Conservation (phyloP, 192 early-diverging fungal species). For the Rhizophagus clarus region DNA sequence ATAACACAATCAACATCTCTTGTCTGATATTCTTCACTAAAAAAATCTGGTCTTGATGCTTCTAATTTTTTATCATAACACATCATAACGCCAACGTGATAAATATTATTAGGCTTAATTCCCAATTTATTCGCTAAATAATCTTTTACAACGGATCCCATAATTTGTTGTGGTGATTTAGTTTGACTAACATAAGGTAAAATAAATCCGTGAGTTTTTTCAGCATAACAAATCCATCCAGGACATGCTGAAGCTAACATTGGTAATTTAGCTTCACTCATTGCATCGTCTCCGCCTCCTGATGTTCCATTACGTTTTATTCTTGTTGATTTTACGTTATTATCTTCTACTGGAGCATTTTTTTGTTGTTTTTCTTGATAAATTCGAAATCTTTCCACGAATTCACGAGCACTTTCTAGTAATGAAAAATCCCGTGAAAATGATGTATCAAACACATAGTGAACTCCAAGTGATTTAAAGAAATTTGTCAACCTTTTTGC, state of each 20-base stretch:
- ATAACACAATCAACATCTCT: constrained; percentile 97
- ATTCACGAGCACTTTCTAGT: constrained; percentile 83
- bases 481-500: constrained; percentile 72
- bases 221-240: constrained; percentile 99
- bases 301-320: constrained; percentile 39
- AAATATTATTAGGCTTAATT: constrained; percentile 72
- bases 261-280: constrained; percentile 41
- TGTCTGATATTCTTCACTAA: constrained; percentile 74
- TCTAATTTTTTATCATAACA: constrained; percentile 99
- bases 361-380: constrained; percentile 38
- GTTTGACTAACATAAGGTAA: constrained; percentile 87
- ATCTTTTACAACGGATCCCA: constrained; percentile 88
- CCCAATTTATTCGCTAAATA: constrained; percentile 70
- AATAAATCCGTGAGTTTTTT: constrained; percentile 93
- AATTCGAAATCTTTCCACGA: constrained; percentile 74
- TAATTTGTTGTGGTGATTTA: constrained; percentile 97
- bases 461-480: constrained; percentile 80
- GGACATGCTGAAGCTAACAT: constrained; percentile 66
- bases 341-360: constrained; percentile 33
- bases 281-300: constrained; percentile 29
- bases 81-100: constrained; percentile 95
- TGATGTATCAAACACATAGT: constrained; percentile 87
- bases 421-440: constrained; percentile 90
- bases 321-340: constrained; percentile 35
- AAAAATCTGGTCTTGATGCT: constrained; percentile 92